Evolutionary conservation across 78 protist species (phyloP).

Genomic region (Chrysochromulina parva): DNA sequence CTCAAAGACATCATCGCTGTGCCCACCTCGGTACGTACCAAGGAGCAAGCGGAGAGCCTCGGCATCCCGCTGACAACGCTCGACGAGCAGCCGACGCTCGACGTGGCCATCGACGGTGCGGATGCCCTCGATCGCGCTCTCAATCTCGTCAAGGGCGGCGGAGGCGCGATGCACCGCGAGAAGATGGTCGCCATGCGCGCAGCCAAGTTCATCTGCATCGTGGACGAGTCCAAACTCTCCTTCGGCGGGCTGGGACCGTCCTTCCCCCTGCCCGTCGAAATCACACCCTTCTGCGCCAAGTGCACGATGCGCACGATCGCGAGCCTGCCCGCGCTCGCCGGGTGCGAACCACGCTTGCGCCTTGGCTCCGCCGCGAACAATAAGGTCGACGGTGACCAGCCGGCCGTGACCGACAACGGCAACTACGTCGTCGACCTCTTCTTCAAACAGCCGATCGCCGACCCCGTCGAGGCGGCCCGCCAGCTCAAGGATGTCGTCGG

Average conservation of each 20-base stretch:
- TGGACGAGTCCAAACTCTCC: conserved; percentile 57
- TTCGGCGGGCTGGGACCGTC: conserved; percentile 38
- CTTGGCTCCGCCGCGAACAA: conserved; percentile 23
- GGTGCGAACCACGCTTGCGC: conserved; percentile 33
- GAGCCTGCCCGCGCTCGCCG: neutral
- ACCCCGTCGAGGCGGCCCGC: neutral
- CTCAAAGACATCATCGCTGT: conserved; percentile 49
- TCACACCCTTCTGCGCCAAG: conserved; percentile 13
- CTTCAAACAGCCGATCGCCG: conserved; percentile 28
- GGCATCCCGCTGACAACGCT: conserved; percentile 52
- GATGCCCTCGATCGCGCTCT: conserved; percentile 45
- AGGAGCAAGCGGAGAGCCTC: conserved; percentile 45
- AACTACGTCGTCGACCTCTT: conserved; percentile 58
- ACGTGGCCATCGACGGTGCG: conserved; percentile 59
- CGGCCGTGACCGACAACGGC: conserved; percentile 52
- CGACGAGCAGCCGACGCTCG: conserved; percentile 35
- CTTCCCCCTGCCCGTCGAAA: conserved; percentile 40
- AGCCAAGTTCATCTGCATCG: conserved; percentile 51
- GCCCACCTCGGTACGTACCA: conserved; percentile 47
- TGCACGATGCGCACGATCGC: conserved; percentile 16
- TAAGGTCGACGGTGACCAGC: conserved; percentile 17
- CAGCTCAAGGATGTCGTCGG: conserved; percentile 8
- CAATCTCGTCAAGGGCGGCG: conserved; percentile 57
- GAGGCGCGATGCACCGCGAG: conserved; percentile 64
- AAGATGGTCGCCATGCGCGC: conserved; percentile 56